A percentile compares a stretch with the other conserved stretches of the same genome.
Evolutionary conservation across 2,329 filamentous ascomycete species (phyloP).

Genomic region (Pezicula radicicola): DNA sequence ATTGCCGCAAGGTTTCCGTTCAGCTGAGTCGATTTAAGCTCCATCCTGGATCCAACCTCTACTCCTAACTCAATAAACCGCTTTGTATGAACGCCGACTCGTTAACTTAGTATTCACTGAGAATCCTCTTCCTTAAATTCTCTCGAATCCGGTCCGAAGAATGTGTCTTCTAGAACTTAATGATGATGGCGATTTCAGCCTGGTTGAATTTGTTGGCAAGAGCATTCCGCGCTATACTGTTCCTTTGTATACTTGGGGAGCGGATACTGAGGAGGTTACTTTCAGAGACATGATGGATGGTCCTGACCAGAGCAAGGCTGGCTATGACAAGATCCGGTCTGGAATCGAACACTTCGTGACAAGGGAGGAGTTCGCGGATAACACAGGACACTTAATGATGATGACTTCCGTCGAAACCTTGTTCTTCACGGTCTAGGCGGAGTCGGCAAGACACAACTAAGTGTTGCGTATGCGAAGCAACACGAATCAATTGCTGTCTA

Average conservation of each 20-base stretch:
- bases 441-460: no score
- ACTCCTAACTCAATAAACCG: not conserved
- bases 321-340: not conserved
- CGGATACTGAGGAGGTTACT: conserved; percentile 1
- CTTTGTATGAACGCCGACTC: not conserved
- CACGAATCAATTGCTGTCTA: no score
- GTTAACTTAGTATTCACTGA: not conserved
- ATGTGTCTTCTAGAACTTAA: not conserved
- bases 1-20: not conserved
- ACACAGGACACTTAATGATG: no score
- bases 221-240: not conserved
- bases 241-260: conserved; percentile 1
- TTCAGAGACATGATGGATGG: conserved; percentile 1
- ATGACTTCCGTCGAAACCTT: no score
- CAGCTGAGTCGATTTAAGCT: not conserved
- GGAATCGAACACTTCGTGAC: no score
- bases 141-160: not conserved
- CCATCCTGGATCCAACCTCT: not conserved
- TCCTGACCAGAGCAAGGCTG: not conserved
- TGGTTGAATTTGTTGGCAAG: not conserved
- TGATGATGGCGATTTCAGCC: no score
- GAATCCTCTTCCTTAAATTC: not conserved
- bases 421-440: no score
- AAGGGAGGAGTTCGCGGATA: no score
- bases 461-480: no score